These are phyloP conservation scores for Hypoxylon sp. DNA, from an alignment of 2,329 filamentous ascomycete species.

Conservation along the genomic window DNA sequence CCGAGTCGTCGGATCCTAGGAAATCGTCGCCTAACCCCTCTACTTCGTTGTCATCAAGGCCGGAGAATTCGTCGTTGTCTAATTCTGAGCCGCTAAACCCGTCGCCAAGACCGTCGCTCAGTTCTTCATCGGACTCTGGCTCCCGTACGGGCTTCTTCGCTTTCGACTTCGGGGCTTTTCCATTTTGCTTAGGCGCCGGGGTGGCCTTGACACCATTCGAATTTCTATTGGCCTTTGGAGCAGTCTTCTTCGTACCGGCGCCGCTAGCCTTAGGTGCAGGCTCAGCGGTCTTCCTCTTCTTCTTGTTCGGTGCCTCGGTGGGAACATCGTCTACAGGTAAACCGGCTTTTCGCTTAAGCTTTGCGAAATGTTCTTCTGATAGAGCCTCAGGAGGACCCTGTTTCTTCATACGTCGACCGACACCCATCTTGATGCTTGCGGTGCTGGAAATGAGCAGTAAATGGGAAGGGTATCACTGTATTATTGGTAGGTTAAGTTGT, in stretches of 20 bases:
- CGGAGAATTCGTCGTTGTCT: slow-evolving; percentile 54
- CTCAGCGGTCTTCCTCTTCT: slow-evolving; percentile 61
- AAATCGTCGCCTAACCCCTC: slow-evolving; percentile 64
- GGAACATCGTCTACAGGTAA: slow-evolving; percentile 67
- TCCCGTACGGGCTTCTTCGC: slow-evolving; percentile 51
- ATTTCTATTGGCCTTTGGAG: slow-evolving; percentile 48
- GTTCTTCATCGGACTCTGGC: slow-evolving; percentile 55
- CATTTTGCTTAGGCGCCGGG: slow-evolving; percentile 48
- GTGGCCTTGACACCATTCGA: slow-evolving; percentile 45
- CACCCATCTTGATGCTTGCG: slow-evolving; percentile 72
- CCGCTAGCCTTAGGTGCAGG: slow-evolving; percentile 46
- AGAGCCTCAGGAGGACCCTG: slow-evolving; percentile 86
- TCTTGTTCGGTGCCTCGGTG: slow-evolving; percentile 66
- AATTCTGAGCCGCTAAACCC: slow-evolving; percentile 51
- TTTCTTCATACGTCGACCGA: slow-evolving; percentile 92
- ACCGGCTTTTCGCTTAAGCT: slow-evolving; percentile 84
- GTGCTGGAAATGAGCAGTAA: slow-evolving; percentile 4
- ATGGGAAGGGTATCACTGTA: slow-evolving; percentile 29
- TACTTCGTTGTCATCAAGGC: slow-evolving; percentile 45
- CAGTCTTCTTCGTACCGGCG: slow-evolving; percentile 44
- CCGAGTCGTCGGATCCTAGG: slow-evolving; percentile 66
- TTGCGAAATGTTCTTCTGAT: slow-evolving; percentile 80
- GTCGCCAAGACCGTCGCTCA: slow-evolving; percentile 56
- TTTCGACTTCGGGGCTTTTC: slow-evolving; percentile 44
- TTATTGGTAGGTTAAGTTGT: slow-evolving; percentile 11